Conservation (phyloP, 2,329 filamentous ascomycete species). For the Aspergillus flavus region DNA sequence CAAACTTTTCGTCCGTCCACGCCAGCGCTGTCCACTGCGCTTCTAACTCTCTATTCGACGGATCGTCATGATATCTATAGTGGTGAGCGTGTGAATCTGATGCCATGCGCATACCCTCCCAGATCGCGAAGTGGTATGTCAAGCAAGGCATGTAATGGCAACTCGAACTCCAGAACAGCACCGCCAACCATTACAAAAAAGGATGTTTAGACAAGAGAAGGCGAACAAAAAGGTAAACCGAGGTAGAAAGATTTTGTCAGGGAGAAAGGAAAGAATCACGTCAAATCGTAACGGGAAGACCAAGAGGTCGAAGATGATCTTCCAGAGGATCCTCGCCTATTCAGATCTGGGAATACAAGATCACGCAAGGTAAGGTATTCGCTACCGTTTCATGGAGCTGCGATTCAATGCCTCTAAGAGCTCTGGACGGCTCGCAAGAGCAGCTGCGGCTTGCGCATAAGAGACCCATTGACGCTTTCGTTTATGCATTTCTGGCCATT, state of each 20-base stretch:
- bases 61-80: constrained; percentile 25
- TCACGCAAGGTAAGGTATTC: constrained; percentile 15
- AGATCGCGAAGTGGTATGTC: constrained; percentile 20
- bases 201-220: not conserved
- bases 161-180: constrained; percentile 22
- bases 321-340: not conserved
- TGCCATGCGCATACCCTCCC: constrained; percentile 23
- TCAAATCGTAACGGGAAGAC: constrained; percentile 26
- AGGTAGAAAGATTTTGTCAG: constrained; percentile 1
- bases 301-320: constrained; percentile 3
- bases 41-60: constrained; percentile 27
- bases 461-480: constrained; percentile 87
- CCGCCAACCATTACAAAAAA: constrained; percentile 19
- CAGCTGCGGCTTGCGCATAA: constrained; percentile 77
- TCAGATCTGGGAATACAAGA: not conserved
- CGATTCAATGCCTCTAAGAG: constrained; percentile 82
- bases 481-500: constrained; percentile 96
- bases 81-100: constrained; percentile 20
- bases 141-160: constrained; percentile 19
- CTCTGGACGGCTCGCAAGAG: constrained; percentile 78
- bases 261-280: constrained; percentile 20
- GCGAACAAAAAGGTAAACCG: constrained; percentile 1
- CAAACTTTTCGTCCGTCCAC: constrained; percentile 22
- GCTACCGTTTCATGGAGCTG: constrained; percentile 66
- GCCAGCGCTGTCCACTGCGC: constrained; percentile 18